phyloP scores from a whole-genome alignment of 2,329 filamentous ascomycete genomes.

The Microcyclospora pomicola region DNA sequence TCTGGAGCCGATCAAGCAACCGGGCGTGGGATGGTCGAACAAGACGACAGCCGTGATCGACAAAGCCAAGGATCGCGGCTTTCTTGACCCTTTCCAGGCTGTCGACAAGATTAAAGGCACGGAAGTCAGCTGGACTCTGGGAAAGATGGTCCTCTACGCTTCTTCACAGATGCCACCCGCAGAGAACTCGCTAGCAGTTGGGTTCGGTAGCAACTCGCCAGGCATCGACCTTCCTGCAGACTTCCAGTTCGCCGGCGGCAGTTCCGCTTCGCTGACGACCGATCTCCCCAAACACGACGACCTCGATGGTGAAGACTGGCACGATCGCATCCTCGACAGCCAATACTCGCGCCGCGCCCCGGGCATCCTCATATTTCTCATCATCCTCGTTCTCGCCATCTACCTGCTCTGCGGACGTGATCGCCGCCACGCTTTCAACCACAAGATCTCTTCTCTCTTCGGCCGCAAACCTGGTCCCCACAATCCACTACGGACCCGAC shows the following conservation, averaged over 20 bases:
- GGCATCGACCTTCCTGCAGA: conserved; percentile 35
- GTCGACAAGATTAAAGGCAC: conserved; percentile 83
- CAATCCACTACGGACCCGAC: conserved; percentile 17
- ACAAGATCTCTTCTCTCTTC: conserved; percentile 38
- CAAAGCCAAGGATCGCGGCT: conserved; percentile 55
- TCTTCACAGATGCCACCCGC: conserved; percentile 68
- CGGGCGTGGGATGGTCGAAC: conserved; percentile 44
- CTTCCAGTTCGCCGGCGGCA: conserved; percentile 65
- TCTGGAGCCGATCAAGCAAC: conserved; percentile 44
- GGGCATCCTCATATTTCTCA: conserved; percentile 61
- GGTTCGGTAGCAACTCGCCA: conserved; percentile 78
- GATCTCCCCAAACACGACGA: conserved; percentile 23
- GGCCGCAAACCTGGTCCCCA: conserved; percentile 29
- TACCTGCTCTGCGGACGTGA: conserved; percentile 73
- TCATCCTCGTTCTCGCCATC: conserved; percentile 54
- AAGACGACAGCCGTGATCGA: conserved; percentile 57
- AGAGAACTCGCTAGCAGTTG: conserved; percentile 57
- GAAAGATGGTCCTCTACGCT: conserved; percentile 91
- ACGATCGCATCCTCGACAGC: conserved; percentile 50
- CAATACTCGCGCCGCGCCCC: conserved; percentile 53
- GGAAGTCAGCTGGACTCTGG: conserved; percentile 93
- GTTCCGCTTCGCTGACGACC: conserved; percentile 30
- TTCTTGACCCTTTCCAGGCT: conserved; percentile 75
- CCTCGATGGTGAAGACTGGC: conserved; percentile 36
- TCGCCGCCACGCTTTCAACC: conserved; percentile 45